Evolutionary conservation across 805 yeast species (phyloP), one percentile per base, ranked within the genome.

Genomic region (Yamadazyma takamatsuzukensis): DNA sequence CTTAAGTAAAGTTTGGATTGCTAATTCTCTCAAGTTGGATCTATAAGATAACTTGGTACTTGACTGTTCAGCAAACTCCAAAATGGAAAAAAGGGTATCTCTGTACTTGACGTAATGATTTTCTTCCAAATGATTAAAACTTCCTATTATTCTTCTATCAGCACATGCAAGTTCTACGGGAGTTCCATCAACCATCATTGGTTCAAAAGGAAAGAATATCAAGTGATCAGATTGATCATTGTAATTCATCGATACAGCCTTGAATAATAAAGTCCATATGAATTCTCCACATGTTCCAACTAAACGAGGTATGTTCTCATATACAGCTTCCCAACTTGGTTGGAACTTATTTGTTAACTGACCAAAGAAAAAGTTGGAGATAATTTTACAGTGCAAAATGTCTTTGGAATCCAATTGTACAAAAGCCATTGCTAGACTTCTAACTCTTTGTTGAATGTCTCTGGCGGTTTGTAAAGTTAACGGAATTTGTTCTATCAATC

Each of bases 271-370:
- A 0, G 64, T 51, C 94, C 96, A 87, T 0, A 83, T 61, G 9
- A 62, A 30, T 0, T 54, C 57, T 12, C 69, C 64, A 25, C 61
- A 51, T 3, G 39, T 36, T 4, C 32, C 34, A 2, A 25, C 22
- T 12, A 81, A 54, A 3, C 55, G 48, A 1, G 79, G 74, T 4
- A 85, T 49, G 4, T 73, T 70, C 39, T 81, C 90, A 33, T 69
- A 60, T 2, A 83, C 83, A 4, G 83, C 87, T 13, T 75, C 72
- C 95, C 96, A 88, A 10, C 83, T 70, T 1, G 97, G 97, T 35
- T 86, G 83, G 45, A 90, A 87, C 37, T 76, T 74, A 21, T 79
- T 78, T 4, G 86, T 68, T 26, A 89, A 58, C 39, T 83, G 68
- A 21, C 97, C 97, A 33, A 65, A 51, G 15, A 56, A 32, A 32